phyloP scores from a whole-genome alignment of 768 basidiomycete species.

The Suillus bovinus region DNA sequence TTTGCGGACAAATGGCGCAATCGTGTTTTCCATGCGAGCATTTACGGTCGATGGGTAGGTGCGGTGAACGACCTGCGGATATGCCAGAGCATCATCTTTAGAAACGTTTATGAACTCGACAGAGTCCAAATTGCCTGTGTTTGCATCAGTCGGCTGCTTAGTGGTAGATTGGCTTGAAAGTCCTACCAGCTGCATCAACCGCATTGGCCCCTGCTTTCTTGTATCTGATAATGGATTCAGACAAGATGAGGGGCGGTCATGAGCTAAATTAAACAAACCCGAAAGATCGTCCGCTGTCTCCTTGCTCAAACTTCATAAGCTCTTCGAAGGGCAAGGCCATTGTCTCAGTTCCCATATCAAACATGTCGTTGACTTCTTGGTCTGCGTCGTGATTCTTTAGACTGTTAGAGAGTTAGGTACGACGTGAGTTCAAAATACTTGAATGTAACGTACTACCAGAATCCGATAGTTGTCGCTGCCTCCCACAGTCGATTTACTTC shows the following conservation, averaged over 20 bases:
- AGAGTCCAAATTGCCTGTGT: conserved; percentile 36
- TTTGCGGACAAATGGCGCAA: conserved; percentile 56
- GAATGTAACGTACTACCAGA: conserved; percentile 49
- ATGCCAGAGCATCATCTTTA: conserved; percentile 68
- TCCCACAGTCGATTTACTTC: conserved; percentile 49
- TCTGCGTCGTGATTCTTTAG: conserved; percentile 46
- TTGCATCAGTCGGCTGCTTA: not conserved
- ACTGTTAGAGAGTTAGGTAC: conserved; percentile 19
- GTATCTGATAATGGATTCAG: conserved; percentile 37
- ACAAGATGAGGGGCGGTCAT: not conserved
- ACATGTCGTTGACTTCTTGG: conserved; percentile 37
- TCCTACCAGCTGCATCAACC: conserved; percentile 54
- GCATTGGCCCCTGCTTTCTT: conserved; percentile 65
- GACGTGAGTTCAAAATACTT: not conserved
- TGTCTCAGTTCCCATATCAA: conserved; percentile 42
- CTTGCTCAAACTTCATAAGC: conserved; percentile 44
- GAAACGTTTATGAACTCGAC: conserved; percentile 67
- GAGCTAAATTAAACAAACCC: conserved; percentile 26
- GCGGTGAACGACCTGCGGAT: conserved; percentile 51
- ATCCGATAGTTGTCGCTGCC: conserved; percentile 49
- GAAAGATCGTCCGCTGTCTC: conserved; percentile 39
- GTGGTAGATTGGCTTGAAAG: not conserved
- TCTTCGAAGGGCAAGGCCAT: conserved; percentile 43
- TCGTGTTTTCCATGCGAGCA: conserved; percentile 46
- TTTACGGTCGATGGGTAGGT: conserved; percentile 57